phyloP scores from a whole-genome alignment of 768 basidiomycete species.

The Gymnopilus dilepis region DNA sequence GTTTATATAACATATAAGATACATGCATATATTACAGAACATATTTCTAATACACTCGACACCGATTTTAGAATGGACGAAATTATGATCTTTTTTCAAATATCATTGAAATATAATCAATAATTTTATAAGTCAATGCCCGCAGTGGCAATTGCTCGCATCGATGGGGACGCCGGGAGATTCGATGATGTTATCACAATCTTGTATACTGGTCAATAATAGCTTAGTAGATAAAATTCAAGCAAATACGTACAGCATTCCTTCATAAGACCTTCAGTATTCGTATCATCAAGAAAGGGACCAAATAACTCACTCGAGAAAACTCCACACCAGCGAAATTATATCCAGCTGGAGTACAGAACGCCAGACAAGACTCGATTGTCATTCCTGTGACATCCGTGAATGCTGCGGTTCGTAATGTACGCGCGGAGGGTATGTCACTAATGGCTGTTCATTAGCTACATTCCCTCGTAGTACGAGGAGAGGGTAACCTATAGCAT shows the following conservation, averaged over 20 bases:
- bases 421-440: constrained; percentile 58
- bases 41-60: no score
- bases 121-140: no score
- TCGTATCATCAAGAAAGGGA: neutral
- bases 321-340: constrained; percentile 74
- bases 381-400: constrained; percentile 62
- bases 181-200: constrained; percentile 18
- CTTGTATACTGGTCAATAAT: neutral
- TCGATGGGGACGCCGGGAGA: constrained; percentile 8
- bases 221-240: neutral
- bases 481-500: constrained; percentile 6
- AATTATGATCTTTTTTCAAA: no score
- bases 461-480: neutral
- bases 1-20: no score
- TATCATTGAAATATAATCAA: no score
- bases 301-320: constrained; percentile 15
- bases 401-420: constrained; percentile 50
- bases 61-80: no score
- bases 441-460: constrained; percentile 32
- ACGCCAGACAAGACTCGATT: constrained; percentile 49
- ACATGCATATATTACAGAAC: no score
- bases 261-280: neutral
- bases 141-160: neutral
- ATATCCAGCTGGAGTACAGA: constrained; percentile 49
- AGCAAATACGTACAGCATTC: constrained; percentile 4